phyloP scores from a whole-genome alignment of 371 early-diverging fungal genomes.

The Lichtheimia ornata region DNA sequence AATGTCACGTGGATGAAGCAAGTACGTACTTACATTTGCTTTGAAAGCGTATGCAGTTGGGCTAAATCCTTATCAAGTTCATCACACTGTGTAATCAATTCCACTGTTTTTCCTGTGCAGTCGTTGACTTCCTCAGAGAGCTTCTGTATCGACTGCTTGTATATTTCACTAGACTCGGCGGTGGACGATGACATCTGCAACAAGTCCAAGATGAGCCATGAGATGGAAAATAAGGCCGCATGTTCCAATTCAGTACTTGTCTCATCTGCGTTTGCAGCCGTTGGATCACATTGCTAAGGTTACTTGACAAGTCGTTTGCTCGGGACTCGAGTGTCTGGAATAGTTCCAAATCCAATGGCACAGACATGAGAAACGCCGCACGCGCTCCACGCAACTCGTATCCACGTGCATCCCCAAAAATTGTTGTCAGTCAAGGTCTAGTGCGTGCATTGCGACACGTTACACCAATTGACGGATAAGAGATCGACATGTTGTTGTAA shows the following conservation, averaged over 20 bases:
- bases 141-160: constrained; percentile 12
- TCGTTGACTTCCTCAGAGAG: constrained; percentile 14
- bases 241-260: constrained; percentile 7
- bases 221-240: not conserved
- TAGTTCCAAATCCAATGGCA: constrained; percentile 10
- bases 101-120: constrained; percentile 36
- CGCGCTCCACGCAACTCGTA: too few species aligned
- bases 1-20: not conserved
- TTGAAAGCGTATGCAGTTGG: constrained; percentile 28
- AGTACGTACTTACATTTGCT: constrained; percentile 33
- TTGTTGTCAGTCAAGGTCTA: too few species aligned
- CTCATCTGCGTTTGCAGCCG: constrained; percentile 14
- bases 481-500: too few species aligned
- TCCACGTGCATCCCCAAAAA: too few species aligned
- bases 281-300: not conserved
- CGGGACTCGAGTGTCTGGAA: constrained; percentile 12
- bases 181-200: constrained; percentile 19
- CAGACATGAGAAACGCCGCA: too few species aligned
- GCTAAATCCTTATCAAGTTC: constrained; percentile 53
- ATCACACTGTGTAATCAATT: constrained; percentile 46
- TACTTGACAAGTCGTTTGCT: constrained; percentile 9
- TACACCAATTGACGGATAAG: too few species aligned
- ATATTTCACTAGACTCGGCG: constrained; percentile 9
- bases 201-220: too few species aligned
- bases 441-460: too few species aligned